Evolutionary conservation across 2,329 filamentous ascomycete genomes (phyloP).

Genomic region (Ophiosphaerella herpotricha): DNA sequence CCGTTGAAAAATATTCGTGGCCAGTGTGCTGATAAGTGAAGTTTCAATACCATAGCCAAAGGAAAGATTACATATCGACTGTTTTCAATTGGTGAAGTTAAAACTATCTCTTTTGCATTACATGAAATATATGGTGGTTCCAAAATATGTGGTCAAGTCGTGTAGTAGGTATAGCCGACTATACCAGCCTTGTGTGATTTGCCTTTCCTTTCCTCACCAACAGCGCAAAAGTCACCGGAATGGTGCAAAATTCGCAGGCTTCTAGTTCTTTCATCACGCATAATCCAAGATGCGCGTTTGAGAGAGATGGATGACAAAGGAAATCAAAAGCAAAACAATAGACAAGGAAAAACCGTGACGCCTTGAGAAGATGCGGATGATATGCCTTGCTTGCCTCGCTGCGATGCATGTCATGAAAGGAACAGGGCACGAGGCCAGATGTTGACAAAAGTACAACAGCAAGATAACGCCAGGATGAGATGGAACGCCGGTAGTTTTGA

Average conservation of each 20-base stretch:
- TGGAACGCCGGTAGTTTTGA: conserved; percentile 4
- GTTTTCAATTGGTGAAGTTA: conserved; percentile 1
- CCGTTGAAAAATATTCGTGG: too few relatives aligned
- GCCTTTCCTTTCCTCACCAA: too few relatives aligned
- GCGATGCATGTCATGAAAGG: conserved; percentile 6
- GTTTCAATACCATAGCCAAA: too few relatives aligned
- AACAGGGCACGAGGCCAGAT: background rate
- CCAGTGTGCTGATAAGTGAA: too few relatives aligned
- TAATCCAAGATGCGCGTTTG: conserved; percentile 4
- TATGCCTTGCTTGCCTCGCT: background rate
- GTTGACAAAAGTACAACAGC: background rate
- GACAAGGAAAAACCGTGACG: background rate
- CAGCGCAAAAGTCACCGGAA: background rate
- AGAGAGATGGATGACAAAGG: background rate
- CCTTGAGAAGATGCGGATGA: background rate
- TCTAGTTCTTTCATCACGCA: conserved; percentile 5
- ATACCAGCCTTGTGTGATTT: background rate
- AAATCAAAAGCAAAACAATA: background rate
- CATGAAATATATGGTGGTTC: conserved; percentile 1
- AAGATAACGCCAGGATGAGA: background rate
- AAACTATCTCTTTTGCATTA: conserved; percentile 5
- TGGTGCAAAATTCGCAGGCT: background rate
- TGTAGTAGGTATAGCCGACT: background rate
- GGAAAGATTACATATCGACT: background rate
- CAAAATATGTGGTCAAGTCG: conserved; percentile 2